Base-by-base conservation (phyloP, 176 grass and related monocot species). In the Triticum dicoccoides region DNA sequence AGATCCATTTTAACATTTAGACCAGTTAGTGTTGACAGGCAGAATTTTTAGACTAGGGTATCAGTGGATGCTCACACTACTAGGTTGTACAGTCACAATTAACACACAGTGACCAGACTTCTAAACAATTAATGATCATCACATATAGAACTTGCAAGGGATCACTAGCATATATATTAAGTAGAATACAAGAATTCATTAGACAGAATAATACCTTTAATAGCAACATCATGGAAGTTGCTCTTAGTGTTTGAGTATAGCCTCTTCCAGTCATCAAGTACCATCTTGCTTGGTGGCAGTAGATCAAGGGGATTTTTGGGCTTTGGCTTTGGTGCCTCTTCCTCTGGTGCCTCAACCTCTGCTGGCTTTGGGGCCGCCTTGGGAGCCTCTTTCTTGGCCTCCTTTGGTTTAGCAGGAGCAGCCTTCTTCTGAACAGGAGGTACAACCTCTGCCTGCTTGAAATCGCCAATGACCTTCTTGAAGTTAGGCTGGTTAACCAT, bases 201-300 rank as follows among this genome's bases (percentile, higher is more conserved):
- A 56, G 45, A 23, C n/a, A 9, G 51, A 84, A 8, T 11, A 2
- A 51, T 94, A 98, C 97, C 97, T 98, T 98, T 98, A 73, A 98
- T 81, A 15, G 97, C 94, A 77, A 98, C 83, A 73, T 98, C 97
- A 0, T 87, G 92, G 87, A 98, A 98, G 84, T 98, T 98, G 73
- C 92, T 98, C 80, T 98, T 98, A 21, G 97, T 98, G 85, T 98
- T 98, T 14, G 97, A 98, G 78, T 98, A 98, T 6, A 98, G 80
- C 87, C 97, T 91, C 90, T 98, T 98, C 97, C 97, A 98, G 75
- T 98, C 97, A 79, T 98, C 97, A 79, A 98, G 91, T 41, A 98
- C 87, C 96, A 98, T 98, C 76, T 87, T 94, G 80, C 97, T 98
- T 4, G 97, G 94, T 62, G 97, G 97, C 70, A 99, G 80, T 73